These are phyloP conservation scores for Beta macrorhiza DNA, from an alignment of 179 eudicot species.

Conservation along the genomic window DNA sequence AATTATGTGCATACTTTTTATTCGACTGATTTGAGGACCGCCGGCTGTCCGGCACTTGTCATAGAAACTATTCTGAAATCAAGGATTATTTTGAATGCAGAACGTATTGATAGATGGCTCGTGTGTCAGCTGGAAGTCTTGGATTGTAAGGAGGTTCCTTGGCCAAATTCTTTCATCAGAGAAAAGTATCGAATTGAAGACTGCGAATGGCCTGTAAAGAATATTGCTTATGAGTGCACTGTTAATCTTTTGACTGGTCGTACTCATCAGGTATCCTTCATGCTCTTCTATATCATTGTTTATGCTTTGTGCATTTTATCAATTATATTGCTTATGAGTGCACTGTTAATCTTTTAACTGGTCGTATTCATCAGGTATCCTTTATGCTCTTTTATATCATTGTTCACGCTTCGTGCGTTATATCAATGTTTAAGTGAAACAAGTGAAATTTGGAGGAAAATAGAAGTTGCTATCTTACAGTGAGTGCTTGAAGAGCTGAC, in stretches of 20 bases:
- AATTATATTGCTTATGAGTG: slow-evolving; percentile 79
- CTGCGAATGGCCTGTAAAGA: slow-evolving; percentile 71
- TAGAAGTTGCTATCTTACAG: not conserved
- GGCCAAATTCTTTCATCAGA: slow-evolving; percentile 58
- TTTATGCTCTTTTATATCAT: slow-evolving; percentile 3
- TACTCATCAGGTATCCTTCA: slow-evolving; percentile 79
- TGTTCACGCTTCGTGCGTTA: not conserved
- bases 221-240: slow-evolving; percentile 82
- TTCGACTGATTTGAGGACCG: not conserved
- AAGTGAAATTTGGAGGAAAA: not conserved
- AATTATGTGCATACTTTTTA: not conserved
- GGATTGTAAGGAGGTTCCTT: slow-evolving; percentile 87
- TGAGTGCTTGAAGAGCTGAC: not conserved
- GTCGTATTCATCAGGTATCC: slow-evolving; percentile 92
- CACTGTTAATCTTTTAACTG: slow-evolving; percentile 80
- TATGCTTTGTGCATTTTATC: slow-evolving; percentile 1
- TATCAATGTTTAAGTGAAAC: not conserved
- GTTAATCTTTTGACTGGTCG: slow-evolving; percentile 90
- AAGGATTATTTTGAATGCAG: slow-evolving; percentile 38
- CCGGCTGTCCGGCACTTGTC: not conserved
- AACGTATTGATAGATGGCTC: slow-evolving; percentile 57
- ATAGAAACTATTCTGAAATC: slow-evolving; percentile 6
- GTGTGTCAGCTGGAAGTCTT: slow-evolving; percentile 84
- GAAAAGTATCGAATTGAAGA: slow-evolving; percentile 52
- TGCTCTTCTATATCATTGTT: slow-evolving; percentile 4